Evolutionary conservation across 371 early-diverging fungal species (phyloP), one percentile per base, ranked within the genome.

Genomic region (Parasitella parasitica): DNA sequence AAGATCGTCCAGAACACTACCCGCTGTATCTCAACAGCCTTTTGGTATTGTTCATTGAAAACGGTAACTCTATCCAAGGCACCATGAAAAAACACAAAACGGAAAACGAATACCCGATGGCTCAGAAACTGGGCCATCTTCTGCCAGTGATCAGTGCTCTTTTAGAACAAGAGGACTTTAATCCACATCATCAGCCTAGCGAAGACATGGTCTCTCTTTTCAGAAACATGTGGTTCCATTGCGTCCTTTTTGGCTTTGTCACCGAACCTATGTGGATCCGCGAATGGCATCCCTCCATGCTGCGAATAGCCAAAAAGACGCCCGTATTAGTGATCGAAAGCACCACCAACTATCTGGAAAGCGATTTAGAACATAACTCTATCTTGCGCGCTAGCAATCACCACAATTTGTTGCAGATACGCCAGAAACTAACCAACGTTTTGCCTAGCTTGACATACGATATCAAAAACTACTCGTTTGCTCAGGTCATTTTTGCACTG

Each of bases 141-240:
- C 71, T 91, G 38, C 90, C 92, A 0, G 82, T 92, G 0, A 61
- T 94, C 4, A 77, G 79, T 34, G 77, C 86, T 8, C 76, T 92
- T 13, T 73, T 90, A 27, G 70, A 76, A 4, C 87, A 87, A 28
- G 64, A 73, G 6, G 84, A 86, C 30, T 90, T 90, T 57, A 73
- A 83, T 20, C 85, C 85, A 4, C 89, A 88, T 53, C 59, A 82
- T 24, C 77, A 76, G 3, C 82, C 88, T 9, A 80, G 80, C 26
- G 83, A 86, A 18, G 94, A 92, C 43, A 75, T 86, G 2, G 82
- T 85, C 0, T 74, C 84, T 20, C 74, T 89, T 12, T 94, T 93
- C 79, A 84, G 97, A 30, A 94, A 94, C 66, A 81, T 90, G 18
- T 97, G 98, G 98, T 89, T 96, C 67, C 90, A 92, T 60, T 84